phyloP scores from a whole-genome alignment of 352 stramenopile species.

The Globisporangium sylvaticum region DNA sequence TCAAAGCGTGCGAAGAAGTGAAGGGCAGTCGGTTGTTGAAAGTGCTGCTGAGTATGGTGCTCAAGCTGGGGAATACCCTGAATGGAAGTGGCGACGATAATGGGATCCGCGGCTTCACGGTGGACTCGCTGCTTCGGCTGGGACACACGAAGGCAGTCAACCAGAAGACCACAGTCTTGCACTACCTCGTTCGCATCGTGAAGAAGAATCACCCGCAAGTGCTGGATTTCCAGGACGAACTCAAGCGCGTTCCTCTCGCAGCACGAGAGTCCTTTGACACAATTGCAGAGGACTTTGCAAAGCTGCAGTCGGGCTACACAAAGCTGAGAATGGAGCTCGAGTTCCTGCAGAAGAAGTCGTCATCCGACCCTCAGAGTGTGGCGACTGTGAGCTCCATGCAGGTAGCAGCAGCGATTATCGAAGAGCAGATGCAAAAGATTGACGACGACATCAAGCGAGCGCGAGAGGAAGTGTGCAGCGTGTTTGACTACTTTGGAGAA shows the following conservation, averaged over 20 bases:
- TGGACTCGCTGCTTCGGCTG: constrained; percentile 93
- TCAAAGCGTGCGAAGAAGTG: constrained; percentile 92
- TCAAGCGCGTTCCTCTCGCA: constrained; percentile 79
- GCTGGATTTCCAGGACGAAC: constrained; percentile 90
- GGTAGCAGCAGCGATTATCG: constrained; percentile 31
- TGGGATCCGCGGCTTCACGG: constrained; percentile 92
- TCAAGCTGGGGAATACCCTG: constrained; percentile 96
- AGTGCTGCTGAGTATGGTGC: constrained; percentile 94
- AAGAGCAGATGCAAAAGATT: constrained; percentile 39
- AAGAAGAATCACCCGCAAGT: constrained; percentile 93
- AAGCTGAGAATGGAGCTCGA: constrained; percentile 45
- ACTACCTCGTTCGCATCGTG: constrained; percentile 96
- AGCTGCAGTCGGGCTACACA: constrained; percentile 44
- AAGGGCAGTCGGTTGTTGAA: constrained; percentile 91
- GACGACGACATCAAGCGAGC: constrained; percentile 30
- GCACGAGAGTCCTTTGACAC: constrained; percentile 78
- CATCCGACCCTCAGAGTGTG: background rate
- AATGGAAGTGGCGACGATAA: constrained; percentile 89
- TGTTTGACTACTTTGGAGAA: constrained; percentile 87
- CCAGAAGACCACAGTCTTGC: constrained; percentile 97
- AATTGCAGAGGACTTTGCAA: constrained; percentile 61
- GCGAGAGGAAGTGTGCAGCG: constrained; percentile 56
- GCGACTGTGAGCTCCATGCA: constrained; percentile 32
- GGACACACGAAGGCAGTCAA: constrained; percentile 95
- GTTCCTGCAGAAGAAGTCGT: constrained; percentile 38